Conservation (phyloP, 73 alveolate genomes). For the Tetrahymena borealis region DNA sequence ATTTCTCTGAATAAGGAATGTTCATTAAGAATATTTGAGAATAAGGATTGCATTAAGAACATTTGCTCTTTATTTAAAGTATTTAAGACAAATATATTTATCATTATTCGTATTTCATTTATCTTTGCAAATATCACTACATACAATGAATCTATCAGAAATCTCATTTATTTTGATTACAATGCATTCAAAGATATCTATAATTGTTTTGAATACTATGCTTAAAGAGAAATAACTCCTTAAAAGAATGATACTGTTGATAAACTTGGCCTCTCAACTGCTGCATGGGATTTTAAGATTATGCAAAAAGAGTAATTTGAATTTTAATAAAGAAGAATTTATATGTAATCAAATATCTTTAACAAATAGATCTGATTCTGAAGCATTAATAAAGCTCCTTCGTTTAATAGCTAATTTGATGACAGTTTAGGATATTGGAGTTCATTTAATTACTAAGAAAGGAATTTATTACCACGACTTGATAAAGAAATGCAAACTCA, state of each 20-base stretch:
- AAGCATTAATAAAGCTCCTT: conserved; percentile 23
- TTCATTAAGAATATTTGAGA: conserved; percentile 7
- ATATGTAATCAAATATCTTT: not conserved
- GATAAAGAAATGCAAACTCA: conserved; percentile 2
- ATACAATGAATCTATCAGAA: conserved; percentile 32
- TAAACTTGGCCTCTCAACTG: conserved; percentile 11
- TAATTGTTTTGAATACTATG: conserved; percentile 28
- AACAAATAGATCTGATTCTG: conserved; percentile 25
- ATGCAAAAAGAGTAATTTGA: conserved; percentile 26
- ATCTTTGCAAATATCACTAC: conserved; percentile 43
- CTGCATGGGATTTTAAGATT: conserved; percentile 44
- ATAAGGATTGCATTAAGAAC: conserved; percentile 13
- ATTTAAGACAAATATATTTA: conserved; percentile 18
- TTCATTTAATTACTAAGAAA: conserved; percentile 13
- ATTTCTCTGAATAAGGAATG: conserved; percentile 36
- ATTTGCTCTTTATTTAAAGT: conserved; percentile 25
- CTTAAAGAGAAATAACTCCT: conserved; percentile 25
- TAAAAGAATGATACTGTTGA: conserved; percentile 1
- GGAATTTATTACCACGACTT: not conserved
- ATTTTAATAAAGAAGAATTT: no score
- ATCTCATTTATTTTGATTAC: conserved; percentile 17
- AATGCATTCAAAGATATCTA: conserved; percentile 20
- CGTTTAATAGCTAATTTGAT: conserved; percentile 34
- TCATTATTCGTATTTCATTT: conserved; percentile 32
- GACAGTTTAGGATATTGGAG: conserved; percentile 28